Evolutionary conservation across 73 alveolate genomes (phyloP).

Genomic region (Breviolum minutum): DNA sequence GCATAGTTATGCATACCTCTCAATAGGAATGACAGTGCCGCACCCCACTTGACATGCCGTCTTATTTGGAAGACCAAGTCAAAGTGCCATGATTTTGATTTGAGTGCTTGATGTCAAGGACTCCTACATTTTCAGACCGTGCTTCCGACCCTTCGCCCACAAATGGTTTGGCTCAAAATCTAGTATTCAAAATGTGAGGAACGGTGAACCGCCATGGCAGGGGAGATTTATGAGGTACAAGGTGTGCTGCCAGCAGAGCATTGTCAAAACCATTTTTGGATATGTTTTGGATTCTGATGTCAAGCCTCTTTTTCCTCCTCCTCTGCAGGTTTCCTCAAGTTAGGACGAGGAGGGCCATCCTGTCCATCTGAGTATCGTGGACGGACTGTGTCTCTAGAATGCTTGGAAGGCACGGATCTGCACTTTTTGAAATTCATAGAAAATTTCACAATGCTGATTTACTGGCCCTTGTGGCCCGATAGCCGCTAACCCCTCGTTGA

Average conservation of each 20-base stretch:
- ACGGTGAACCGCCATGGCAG: slow-evolving; percentile 58
- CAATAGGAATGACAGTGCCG: too few species aligned
- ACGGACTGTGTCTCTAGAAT: slow-evolving; percentile 42
- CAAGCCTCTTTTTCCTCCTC: neutral
- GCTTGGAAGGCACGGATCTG: slow-evolving; percentile 57
- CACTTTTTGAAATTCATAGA: neutral
- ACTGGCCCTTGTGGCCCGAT: neutral
- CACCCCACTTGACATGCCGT: too few species aligned
- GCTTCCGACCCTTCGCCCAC: neutral
- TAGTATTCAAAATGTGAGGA: neutral
- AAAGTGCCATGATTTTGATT: too few species aligned
- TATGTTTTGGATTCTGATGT: neutral
- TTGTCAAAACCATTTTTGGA: neutral
- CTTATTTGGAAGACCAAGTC: too few species aligned
- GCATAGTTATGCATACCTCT: too few species aligned
- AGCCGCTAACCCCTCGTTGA: neutral
- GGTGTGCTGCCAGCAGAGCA: neutral
- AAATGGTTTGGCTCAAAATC: slow-evolving; percentile 12
- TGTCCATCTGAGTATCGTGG: slow-evolving; percentile 66
- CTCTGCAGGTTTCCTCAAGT: slow-evolving; percentile 44
- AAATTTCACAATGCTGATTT: neutral
- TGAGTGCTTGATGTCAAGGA: too few species aligned
- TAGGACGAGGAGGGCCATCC: slow-evolving; percentile 86
- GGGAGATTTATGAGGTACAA: slow-evolving; percentile 85
- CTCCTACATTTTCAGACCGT: neutral